These are phyloP conservation scores for Irpex sp. DNA, from an alignment of 1,284 basidiomycete genomes.

Conservation along the genomic window DNA sequence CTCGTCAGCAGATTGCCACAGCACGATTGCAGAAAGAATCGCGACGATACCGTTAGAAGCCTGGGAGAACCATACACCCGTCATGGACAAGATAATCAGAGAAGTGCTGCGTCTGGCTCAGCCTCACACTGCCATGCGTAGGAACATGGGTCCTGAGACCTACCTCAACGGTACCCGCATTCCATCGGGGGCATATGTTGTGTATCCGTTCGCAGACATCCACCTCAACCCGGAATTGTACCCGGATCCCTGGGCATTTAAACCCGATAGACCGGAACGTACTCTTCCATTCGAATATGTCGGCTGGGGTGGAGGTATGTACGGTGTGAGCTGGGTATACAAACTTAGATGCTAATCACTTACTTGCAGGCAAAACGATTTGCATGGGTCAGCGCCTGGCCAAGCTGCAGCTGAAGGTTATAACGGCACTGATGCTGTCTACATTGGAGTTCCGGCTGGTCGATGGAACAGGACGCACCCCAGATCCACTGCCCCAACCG, in stretches of 20 bases:
- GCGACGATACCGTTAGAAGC: slow-evolving; percentile 59
- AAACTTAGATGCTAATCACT: slow-evolving; percentile 1
- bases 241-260: slow-evolving; percentile 69
- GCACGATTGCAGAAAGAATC: slow-evolving; percentile 42
- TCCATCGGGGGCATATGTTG: slow-evolving; percentile 65
- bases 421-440: slow-evolving; percentile 60
- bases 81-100: slow-evolving; percentile 65
- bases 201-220: slow-evolving; percentile 75
- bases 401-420: slow-evolving; percentile 64
- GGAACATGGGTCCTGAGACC: slow-evolving; percentile 62
- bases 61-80: slow-evolving; percentile 66
- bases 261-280: slow-evolving; percentile 51
- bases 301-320: slow-evolving; percentile 74
- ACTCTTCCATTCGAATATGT: slow-evolving; percentile 58
- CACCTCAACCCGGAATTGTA: slow-evolving; percentile 69
- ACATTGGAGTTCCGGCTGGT: slow-evolving; percentile 55
- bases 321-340: slow-evolving; percentile 18
- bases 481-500: slow-evolving; percentile 47
- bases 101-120: slow-evolving; percentile 74
- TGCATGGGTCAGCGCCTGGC: slow-evolving; percentile 72
- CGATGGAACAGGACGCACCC: slow-evolving; percentile 43
- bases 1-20: slow-evolving; percentile 24
- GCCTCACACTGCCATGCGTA: slow-evolving; percentile 74
- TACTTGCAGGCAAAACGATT: slow-evolving; percentile 51
- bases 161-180: slow-evolving; percentile 62